Conservation (phyloP, 306 rosid genomes). For the Cucumis hystrix region DNA sequence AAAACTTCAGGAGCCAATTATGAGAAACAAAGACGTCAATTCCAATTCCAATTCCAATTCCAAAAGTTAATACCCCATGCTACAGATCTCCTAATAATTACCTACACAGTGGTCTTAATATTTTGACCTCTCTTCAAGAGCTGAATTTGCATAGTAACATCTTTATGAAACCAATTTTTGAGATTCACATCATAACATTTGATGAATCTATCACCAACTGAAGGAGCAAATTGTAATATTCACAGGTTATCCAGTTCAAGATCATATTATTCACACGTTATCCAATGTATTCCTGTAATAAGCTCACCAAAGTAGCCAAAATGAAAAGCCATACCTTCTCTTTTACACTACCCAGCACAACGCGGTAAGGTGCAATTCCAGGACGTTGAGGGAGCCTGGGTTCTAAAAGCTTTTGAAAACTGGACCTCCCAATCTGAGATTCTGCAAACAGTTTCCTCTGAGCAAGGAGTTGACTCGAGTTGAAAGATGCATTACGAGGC, state of each 20-base stretch:
- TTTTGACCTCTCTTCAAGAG: neutral
- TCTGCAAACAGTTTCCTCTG: conserved; percentile 52
- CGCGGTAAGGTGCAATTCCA: conserved; percentile 71
- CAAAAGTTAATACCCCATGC: neutral
- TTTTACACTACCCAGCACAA: conserved; percentile 71
- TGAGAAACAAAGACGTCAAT: neutral
- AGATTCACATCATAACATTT: neutral
- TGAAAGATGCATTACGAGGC: conserved; percentile 29
- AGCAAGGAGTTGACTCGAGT: conserved; percentile 34
- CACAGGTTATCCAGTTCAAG: too few species aligned
- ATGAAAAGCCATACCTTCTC: conserved; percentile 48
- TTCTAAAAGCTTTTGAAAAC: conserved; percentile 84
- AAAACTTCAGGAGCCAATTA: neutral
- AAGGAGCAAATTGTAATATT: neutral
- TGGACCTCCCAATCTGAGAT: conserved; percentile 60
- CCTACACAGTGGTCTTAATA: neutral
- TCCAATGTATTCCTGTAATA: too few species aligned
- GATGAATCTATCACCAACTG: neutral
- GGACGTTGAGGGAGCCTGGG: conserved; percentile 59
- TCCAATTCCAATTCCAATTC: neutral
- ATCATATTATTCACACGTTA: too few species aligned
- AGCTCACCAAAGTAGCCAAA: neutral
- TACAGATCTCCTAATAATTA: neutral
- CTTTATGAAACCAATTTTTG: neutral
- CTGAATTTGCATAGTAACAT: neutral